These are phyloP conservation scores for Ilex paraguariensis DNA, from an alignment of 305 asterid species.

Conservation along the genomic window DNA sequence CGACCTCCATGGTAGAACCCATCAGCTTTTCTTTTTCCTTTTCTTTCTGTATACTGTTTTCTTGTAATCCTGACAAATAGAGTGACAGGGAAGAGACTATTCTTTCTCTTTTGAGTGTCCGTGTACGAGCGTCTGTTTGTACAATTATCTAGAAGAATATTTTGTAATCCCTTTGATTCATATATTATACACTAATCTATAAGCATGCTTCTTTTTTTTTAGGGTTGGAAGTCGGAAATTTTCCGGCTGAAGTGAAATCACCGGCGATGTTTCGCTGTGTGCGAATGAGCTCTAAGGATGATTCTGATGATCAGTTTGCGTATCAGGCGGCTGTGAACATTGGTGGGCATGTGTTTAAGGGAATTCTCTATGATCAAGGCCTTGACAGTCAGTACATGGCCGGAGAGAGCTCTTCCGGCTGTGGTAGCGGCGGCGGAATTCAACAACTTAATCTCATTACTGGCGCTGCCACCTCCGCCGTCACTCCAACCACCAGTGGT, in stretches of 20 bases:
- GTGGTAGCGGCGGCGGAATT: constrained; percentile 51
- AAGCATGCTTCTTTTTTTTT: constrained; percentile 2
- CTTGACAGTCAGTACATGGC: constrained; percentile 50
- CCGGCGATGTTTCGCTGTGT: constrained; percentile 83
- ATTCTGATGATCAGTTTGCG: constrained; percentile 63
- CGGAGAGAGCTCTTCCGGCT: constrained; percentile 56
- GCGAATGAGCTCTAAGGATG: constrained; percentile 68
- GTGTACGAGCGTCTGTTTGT: constrained; percentile 7
- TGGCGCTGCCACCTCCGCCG: constrained; percentile 27
- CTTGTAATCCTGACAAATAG: constrained; percentile 36
- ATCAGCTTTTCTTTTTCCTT: constrained; percentile 17
- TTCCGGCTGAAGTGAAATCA: constrained; percentile 74
- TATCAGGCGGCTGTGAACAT: constrained; percentile 91
- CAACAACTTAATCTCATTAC: constrained; percentile 55
- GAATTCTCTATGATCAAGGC: constrained; percentile 90
- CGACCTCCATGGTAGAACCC: constrained; percentile 17
- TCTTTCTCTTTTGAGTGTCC: constrained; percentile 10
- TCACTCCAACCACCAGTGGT: constrained; percentile 24
- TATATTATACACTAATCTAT: too few relatives aligned
- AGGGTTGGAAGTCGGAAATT: constrained; percentile 88
- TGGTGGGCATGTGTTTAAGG: constrained; percentile 84
- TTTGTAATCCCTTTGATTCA: constrained; percentile 3
- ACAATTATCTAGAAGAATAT: constrained; percentile 14
- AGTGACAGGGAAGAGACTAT: constrained; percentile 31
- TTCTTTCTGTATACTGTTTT: constrained; percentile 36